Base-by-base conservation (phyloP, 2,329 filamentous ascomycete genomes). In the Pleurostoma richardsiae region DNA sequence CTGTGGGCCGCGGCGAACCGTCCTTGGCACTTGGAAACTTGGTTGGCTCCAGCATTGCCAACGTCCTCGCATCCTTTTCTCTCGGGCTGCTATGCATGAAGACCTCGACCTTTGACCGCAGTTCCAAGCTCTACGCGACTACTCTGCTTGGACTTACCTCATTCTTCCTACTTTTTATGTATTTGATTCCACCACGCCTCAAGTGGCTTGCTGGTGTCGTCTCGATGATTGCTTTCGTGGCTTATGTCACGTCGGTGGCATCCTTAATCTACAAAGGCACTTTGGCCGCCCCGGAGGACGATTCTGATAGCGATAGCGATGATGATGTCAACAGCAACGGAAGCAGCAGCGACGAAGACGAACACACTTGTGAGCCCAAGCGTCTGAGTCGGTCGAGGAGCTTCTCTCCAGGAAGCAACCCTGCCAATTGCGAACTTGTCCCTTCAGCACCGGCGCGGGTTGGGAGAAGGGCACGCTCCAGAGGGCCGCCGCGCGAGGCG, bases 41-140 rank as follows among this genome's bases (percentile, higher is more conserved):
- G 45, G 59, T 77, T 48, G 74, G 74, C 4, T 76, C 72, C 10
- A 64, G 66, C 27, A 72, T 79, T 33, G 76, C 75, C 44, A 78
- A 78, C 47, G 73, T 77, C 39, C 62, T 77, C 3, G 75, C 73
- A 4, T 74, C 74, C 5, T 79, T 78, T 55, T 75, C 73, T 3
- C 60, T 79, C 1, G 74, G 73, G 4, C 60, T 79, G 2, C 53
- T 77, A 1, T 72, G 69, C 51, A 59, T 68, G 45, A 60, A 59
- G 4, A 49, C 53, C 5, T 52, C 52, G 5, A 50, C 48, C 1
- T 77, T 76, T 48, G 74, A 77, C 49, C 52, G 53, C 10, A 75
- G 71, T 46, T 66, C 72, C 5, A 73, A 68, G 51, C 64, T 76
- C 10, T 77, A 77, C 54, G 65, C 71, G 2, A 55, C 60, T 3